Conservation (phyloP, 2,329 filamentous ascomycete genomes). For the Fusarium proliferatum region DNA sequence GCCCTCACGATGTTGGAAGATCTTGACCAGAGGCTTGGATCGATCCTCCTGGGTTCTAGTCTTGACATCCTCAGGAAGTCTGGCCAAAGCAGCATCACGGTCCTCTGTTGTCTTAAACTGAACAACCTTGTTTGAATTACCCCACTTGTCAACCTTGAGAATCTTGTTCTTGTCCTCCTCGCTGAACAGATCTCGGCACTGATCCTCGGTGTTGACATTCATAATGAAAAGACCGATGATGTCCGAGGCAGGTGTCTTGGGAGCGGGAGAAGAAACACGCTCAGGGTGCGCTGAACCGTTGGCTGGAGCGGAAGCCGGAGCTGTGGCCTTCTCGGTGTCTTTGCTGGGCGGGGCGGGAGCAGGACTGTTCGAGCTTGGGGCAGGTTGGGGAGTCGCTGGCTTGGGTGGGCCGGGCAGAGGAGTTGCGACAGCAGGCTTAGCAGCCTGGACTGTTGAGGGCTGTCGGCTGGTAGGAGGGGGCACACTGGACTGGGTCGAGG, state of each 20-base stretch:
- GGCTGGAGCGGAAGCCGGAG: constrained; percentile 56
- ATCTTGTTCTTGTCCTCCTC: constrained; percentile 89
- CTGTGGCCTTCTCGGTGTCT: constrained; percentile 66
- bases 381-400: constrained; percentile 62
- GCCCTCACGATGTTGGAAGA: constrained; percentile 77
- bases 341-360: constrained; percentile 56
- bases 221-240: constrained; percentile 91
- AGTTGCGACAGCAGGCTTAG: constrained; percentile 56
- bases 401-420: constrained; percentile 52
- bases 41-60: constrained; percentile 77
- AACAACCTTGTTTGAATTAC: constrained; percentile 83
- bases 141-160: constrained; percentile 80
- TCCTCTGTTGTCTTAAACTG: constrained; percentile 85
- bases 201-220: constrained; percentile 85
- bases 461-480: constrained; percentile 52
- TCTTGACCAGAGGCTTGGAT: constrained; percentile 83
- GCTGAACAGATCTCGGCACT: constrained; percentile 82
- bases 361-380: constrained; percentile 53
- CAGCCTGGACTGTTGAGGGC: constrained; percentile 51
- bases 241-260: constrained; percentile 70
- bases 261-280: constrained; percentile 65
- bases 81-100: constrained; percentile 80
- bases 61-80: constrained; percentile 80
- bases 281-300: constrained; percentile 68
- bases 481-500: constrained; percentile 51